phyloP scores from a whole-genome alignment of 331 rosid species.

The Pyrus hybrid region DNA sequence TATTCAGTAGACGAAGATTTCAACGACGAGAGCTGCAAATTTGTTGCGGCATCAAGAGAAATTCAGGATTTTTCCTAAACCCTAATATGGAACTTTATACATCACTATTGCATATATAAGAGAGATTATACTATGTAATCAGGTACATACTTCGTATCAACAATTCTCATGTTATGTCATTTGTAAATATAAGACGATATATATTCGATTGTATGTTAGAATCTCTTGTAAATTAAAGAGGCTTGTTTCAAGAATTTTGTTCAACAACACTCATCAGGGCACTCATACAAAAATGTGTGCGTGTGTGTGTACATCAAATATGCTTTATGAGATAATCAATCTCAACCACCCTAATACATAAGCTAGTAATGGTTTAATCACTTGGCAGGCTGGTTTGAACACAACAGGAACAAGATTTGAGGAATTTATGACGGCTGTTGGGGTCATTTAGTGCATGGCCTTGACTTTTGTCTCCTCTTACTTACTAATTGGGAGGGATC shows the following conservation, averaged over 20 bases:
- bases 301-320: no score
- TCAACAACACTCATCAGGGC: not conserved
- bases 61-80: no score
- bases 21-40: no score
- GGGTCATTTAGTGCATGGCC: not conserved
- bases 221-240: not conserved
- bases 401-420: not conserved
- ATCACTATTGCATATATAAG: not conserved
- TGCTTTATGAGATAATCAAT: not conserved
- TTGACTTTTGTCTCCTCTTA: not conserved
- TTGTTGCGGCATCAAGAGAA: no score
- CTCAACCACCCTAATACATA: not conserved
- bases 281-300: no score
- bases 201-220: no score
- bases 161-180: not conserved
- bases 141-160: no score
- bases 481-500: not conserved
- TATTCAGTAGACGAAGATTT: no score
- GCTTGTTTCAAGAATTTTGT: not conserved
- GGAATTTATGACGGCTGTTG: not conserved
- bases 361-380: not conserved
- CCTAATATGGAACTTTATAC: not conserved
- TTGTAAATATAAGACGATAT: no score
- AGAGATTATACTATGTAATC: not conserved
- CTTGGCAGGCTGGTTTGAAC: not conserved